A percentile compares a stretch with the other conserved stretches of the same genome.
Evolutionary conservation across 371 early-diverging fungal genomes (phyloP).

Genomic region (Synchytrium microbalum): DNA sequence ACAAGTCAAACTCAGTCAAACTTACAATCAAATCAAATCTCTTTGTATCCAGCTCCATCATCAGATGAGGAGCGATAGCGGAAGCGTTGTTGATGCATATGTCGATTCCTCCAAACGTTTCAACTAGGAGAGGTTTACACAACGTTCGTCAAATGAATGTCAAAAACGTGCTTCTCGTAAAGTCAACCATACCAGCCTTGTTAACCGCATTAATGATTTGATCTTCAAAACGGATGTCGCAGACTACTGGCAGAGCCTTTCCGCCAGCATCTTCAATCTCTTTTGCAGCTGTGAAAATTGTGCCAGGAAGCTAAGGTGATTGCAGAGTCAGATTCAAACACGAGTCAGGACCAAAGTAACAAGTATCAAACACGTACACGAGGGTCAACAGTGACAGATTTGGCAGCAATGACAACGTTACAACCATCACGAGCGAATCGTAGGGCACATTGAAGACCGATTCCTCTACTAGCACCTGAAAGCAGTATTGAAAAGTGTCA

Average conservation of each 20-base stretch:
- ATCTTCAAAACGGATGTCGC: constrained; percentile 73
- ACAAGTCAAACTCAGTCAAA: no score
- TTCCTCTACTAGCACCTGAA: constrained; percentile 38
- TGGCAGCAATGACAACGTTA: constrained; percentile 68
- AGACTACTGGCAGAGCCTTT: constrained; percentile 62
- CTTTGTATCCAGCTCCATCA: constrained; percentile 52
- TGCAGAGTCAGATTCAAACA: constrained; percentile 6
- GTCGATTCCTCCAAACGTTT: constrained; percentile 61
- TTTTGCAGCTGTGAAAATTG: constrained; percentile 67
- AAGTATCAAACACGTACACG: constrained; percentile 36
- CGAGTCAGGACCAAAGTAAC: background rate
- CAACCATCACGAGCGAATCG: constrained; percentile 63
- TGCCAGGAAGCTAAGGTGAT: constrained; percentile 55
- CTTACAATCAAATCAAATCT: constrained; percentile 69
- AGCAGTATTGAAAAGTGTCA: constrained; percentile 6
- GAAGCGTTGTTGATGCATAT: constrained; percentile 71
- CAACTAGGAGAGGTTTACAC: background rate
- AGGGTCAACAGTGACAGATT: constrained; percentile 66
- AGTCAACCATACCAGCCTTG: background rate
- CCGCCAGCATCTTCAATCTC: constrained; percentile 68
- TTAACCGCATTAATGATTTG: constrained; percentile 26
- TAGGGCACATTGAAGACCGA: constrained; percentile 68
- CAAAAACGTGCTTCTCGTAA: no score
- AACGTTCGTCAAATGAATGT: constrained; percentile 2
- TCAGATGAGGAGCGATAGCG: constrained; percentile 64